Base-by-base conservation (phyloP, 768 basidiomycete genomes). In the Russula abietina region DNA sequence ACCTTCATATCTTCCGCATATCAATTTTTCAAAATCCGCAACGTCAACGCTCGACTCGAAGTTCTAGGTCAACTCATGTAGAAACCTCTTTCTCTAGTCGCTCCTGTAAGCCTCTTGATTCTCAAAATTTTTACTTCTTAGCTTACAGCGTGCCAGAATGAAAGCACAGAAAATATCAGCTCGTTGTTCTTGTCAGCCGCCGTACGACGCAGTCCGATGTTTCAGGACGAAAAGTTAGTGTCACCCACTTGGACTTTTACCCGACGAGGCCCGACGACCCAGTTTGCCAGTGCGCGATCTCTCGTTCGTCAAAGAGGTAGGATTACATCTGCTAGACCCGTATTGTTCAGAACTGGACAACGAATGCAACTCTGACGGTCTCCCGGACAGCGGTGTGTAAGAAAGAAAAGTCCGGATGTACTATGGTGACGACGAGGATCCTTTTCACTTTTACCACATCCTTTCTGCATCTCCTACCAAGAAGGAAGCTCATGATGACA, bases 391-490 rank as follows among this genome's bases (percentile, higher is more conserved):
- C 28, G 28, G 28, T 30, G 28, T 30, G 28, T 30, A 30, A 30
- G 28, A 30, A 30, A 30, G 28, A 30, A 30, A 30, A 2, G 28
- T 30, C 28, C 28, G 28, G n/a, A n/a, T n/a, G n/a, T n/a, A n/a
- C n/a, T n/a, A 65, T 19, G 57, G 60, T 33, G 64, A 65, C 7
- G 55, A 61, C 17, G 66, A 67, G 19, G 66, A 66, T 48, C 66
- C 60, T 3, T 67, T 67, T 54, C 49, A 61, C 50, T 65, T 57
- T 26, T 64, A 67, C 45, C 38, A 3, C 45, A n/a, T 59, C 39
- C 54, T 61, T 11, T 55, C 64, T 22, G 22, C 59, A 1, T 24
- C 50, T 22, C 43, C 64, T 4, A 14, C 36, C 16, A 49, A 45
- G 28, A 32, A 38, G 30, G 11, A 53, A 39, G 38, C 14, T 39